Evolutionary conservation across 2,329 filamentous ascomycete species (phyloP), one percentile per base, ranked within the genome.

Genomic region (Colletotrichum higginsianum): DNA sequence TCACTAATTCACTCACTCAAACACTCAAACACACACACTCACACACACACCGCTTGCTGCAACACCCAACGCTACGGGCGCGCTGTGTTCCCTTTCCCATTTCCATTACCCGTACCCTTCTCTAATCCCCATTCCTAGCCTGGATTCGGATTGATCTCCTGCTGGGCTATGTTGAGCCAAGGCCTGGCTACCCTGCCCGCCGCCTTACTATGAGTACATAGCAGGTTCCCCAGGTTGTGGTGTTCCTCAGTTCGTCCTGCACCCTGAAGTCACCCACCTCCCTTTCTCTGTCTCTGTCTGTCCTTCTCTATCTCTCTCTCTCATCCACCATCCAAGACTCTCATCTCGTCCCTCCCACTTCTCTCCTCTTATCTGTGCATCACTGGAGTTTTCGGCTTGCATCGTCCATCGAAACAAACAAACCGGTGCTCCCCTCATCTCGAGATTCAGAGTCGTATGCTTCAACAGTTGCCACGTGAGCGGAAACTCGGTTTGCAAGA

Each of bases 151-250:
- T 42, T 52, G 35, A 61, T 49, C 47, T 61, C 46, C 49, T 46
- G 5, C 62, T 52, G 47, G 62, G 61, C 67, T 66, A 63, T 56
- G 21, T 35, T 35, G 35, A 38, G 55, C 49, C 62, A 70, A 67
- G 46, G 46, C 26, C 40, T 46, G 35, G 46, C 50, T 61, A 42
- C 46, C 26, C n/a, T 49, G 26, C 13, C 46, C 58, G 21, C 40
- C 30, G 46, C 47, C 35, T 56, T 42, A 23, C 26, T 1, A 30
- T 30, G 26, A 30, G 26, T 30, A 30, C 35, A 38, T 11, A 38
- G 9, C 35, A 38, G 35, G 35, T 13, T 4, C n/a, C 55, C 21
- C 35, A 9, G 21, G n/a, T 11, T 49, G 47, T 49, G 47, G 47
- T 49, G 11, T 49, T 49, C 21, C n/a, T 49, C 47, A 49, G 15